phyloP scores from a whole-genome alignment of 139 green algal species.

The Chlorella vulgaris region DNA sequence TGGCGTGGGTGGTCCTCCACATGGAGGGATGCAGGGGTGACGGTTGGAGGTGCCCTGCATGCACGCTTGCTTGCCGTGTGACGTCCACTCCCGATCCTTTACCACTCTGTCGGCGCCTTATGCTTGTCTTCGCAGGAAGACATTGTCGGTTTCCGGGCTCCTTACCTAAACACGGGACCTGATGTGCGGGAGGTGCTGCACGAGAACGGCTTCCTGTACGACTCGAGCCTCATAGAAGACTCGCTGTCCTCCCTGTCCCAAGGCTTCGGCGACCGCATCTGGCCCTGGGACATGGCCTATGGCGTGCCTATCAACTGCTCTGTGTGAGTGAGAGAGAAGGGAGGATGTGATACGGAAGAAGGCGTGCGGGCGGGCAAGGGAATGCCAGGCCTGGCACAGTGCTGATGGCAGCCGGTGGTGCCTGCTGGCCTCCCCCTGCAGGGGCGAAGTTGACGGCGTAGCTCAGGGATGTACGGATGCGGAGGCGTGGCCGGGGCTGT shows the following conservation, averaged over 20 bases:
- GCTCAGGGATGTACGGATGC: background rate
- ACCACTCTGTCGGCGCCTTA: background rate
- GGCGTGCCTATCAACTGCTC: slow-evolving; percentile 25
- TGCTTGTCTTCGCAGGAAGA: slow-evolving; percentile 4
- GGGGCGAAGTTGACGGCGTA: background rate
- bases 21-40: background rate
- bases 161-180: slow-evolving; percentile 7
- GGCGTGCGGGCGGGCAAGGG: background rate
- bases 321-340: background rate
- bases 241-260: background rate
- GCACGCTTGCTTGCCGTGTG: background rate
- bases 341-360: background rate
- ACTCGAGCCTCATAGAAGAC: slow-evolving; percentile 7
- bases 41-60: background rate
- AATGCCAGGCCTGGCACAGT: background rate
- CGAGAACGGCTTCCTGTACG: slow-evolving; percentile 18
- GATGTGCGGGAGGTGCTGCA: background rate
- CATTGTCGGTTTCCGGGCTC: slow-evolving; percentile 4
- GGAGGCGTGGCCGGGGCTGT: slow-evolving; percentile 15
- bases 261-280: slow-evolving; percentile 18
- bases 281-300: slow-evolving; percentile 23
- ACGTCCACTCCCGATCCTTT: background rate
- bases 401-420: background rate
- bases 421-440: background rate
- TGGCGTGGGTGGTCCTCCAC: background rate